A percentile compares a stretch with the other conserved stretches of the same genome.
Evolutionary conservation across 441 rosid species (phyloP).

Genomic region (Croton setiger): DNA sequence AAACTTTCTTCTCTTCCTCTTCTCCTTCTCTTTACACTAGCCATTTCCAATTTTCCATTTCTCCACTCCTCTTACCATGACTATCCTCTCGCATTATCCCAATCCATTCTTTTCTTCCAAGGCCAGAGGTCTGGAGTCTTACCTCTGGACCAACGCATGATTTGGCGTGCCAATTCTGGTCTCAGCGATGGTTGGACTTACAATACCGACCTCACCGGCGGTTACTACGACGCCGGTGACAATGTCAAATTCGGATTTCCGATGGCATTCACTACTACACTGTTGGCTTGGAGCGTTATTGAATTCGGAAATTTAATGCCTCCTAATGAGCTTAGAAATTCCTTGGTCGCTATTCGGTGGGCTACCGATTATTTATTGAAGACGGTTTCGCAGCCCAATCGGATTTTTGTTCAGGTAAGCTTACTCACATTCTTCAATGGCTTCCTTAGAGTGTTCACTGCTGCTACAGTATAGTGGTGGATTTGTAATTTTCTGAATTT

Average conservation of each 20-base stretch:
- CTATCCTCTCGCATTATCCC: constrained; percentile 71
- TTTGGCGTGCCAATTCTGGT: constrained; percentile 72
- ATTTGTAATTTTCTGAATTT: not conserved
- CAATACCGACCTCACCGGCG: constrained; percentile 68
- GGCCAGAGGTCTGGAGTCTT: constrained; percentile 89
- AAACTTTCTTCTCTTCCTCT: constrained; percentile 9
- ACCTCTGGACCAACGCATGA: constrained; percentile 63
- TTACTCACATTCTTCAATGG: not conserved
- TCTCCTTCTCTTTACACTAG: not conserved
- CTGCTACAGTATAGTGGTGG: no score
- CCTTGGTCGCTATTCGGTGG: constrained; percentile 76
- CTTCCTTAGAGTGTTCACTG: not conserved
- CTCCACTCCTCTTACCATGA: constrained; percentile 47
- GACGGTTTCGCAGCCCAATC: constrained; percentile 77
- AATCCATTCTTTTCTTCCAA: constrained; percentile 88
- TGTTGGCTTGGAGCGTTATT: constrained; percentile 82
- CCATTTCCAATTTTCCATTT: constrained; percentile 2
- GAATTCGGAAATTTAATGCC: constrained; percentile 90
- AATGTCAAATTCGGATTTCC: constrained; percentile 90
- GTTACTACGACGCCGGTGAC: constrained; percentile 94
- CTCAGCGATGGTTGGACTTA: constrained; percentile 73
- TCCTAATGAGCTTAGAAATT: constrained; percentile 49
- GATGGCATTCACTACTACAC: constrained; percentile 83
- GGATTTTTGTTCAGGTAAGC: constrained; percentile 86
- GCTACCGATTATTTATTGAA: constrained; percentile 72